Conservation (phyloP, 2,329 filamentous ascomycete genomes). For the Meredithiella fracta region DNA sequence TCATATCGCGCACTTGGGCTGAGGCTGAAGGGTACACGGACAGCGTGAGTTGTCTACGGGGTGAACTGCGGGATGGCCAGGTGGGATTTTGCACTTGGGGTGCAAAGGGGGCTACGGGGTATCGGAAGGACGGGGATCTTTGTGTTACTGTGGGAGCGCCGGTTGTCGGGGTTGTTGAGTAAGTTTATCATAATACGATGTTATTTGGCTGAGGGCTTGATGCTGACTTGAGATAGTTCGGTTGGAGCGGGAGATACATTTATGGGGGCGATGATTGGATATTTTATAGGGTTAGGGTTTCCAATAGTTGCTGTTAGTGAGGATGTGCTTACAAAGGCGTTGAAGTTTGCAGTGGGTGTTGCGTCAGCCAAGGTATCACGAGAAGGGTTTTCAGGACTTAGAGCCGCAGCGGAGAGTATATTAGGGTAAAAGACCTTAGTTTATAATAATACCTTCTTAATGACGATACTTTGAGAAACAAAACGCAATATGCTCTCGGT, state of each 20-base stretch:
- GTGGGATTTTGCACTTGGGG: constrained; percentile 45
- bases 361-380: too few relatives aligned
- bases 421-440: too few relatives aligned
- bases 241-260: constrained; percentile 65
- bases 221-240: constrained; percentile 30
- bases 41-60: constrained; percentile 29
- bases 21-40: constrained; percentile 28
- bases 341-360: too few relatives aligned
- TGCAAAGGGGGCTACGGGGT: constrained; percentile 27
- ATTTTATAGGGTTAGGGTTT: too few relatives aligned
- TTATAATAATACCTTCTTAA: too few relatives aligned
- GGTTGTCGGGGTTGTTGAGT: background rate
- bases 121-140: background rate
- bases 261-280: constrained; percentile 42
- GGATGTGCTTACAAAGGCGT: too few relatives aligned
- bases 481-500: too few relatives aligned
- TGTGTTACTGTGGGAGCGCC: background rate
- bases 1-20: constrained; percentile 57
- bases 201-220: too few relatives aligned
- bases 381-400: too few relatives aligned
- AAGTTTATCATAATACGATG: background rate
- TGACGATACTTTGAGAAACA: too few relatives aligned
- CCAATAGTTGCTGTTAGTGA: too few relatives aligned
- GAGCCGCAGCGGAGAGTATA: too few relatives aligned
- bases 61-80: constrained; percentile 20